Evolutionary conservation across 2,329 filamentous ascomycete genomes (phyloP).

Genomic region (Amauroascus verrucosus): DNA sequence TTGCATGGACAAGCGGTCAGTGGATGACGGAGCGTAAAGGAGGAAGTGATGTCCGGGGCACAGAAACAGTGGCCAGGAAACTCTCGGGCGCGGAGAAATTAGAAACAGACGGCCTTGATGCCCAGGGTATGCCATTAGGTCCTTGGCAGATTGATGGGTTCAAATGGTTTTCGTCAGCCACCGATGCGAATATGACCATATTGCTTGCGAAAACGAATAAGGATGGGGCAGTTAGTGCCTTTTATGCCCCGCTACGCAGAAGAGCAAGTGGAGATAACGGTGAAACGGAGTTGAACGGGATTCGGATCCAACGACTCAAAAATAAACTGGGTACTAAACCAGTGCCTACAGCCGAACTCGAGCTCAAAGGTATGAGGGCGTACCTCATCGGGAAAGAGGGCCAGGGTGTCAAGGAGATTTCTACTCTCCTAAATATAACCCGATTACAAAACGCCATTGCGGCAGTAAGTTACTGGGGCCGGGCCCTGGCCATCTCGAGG

Average conservation of each 20-base stretch:
- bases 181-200: constrained; percentile 54
- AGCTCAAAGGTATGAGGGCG: constrained; percentile 51
- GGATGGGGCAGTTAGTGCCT: constrained; percentile 46
- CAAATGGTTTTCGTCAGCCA: constrained; percentile 60
- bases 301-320: constrained; percentile 59
- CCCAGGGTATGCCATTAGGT: constrained; percentile 38
- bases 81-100: constrained; percentile 22
- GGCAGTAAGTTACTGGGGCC: constrained; percentile 30
- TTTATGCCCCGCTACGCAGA: constrained; percentile 53
- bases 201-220: constrained; percentile 49
- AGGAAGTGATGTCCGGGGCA: constrained; percentile 58
- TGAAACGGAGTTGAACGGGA: constrained; percentile 49
- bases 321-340: constrained; percentile 61
- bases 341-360: constrained; percentile 62
- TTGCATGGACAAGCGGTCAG: constrained; percentile 58
- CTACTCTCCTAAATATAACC: constrained; percentile 58
- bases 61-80: constrained; percentile 50
- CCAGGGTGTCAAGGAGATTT: constrained; percentile 57
- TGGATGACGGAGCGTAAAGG: constrained; percentile 68
- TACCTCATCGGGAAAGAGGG: constrained; percentile 59
- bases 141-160: constrained; percentile 54
- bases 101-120: constrained; percentile 21
- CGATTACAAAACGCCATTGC: constrained; percentile 35
- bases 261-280: constrained; percentile 16
- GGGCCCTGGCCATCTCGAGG: constrained; percentile 33